Evolutionary conservation across 257 asterid genomes (phyloP).

Genomic region (Nicotiana sylvestris): DNA sequence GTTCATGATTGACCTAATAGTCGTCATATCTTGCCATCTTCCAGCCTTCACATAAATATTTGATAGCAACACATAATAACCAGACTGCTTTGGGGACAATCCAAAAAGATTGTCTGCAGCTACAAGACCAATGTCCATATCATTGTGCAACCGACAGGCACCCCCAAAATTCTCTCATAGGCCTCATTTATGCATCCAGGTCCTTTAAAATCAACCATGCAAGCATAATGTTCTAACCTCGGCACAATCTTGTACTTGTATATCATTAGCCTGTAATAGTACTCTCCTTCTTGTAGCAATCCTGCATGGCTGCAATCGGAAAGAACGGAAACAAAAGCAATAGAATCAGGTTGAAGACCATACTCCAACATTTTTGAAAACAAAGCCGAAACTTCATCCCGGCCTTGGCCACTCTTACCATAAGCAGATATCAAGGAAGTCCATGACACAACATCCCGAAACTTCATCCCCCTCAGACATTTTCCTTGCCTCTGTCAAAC

Average conservation of each 20-base stretch:
- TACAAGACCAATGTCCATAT: constrained; percentile 59
- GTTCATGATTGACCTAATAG: constrained; percentile 61
- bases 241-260: constrained; percentile 57
- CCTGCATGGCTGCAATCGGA: constrained; percentile 95
- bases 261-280: constrained; percentile 54
- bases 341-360: constrained; percentile 59
- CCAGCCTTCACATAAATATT: constrained; percentile 83
- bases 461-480: constrained; percentile 49
- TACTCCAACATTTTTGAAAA: constrained; percentile 55
- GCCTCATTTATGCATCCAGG: constrained; percentile 73
- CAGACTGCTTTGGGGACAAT: constrained; percentile 68
- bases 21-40: constrained; percentile 72
- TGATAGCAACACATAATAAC: constrained; percentile 73
- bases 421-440: constrained; percentile 76
- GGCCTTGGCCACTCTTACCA: constrained; percentile 78
- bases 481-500: constrained; percentile 63
- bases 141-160: constrained; percentile 68
- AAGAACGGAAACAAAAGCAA: constrained; percentile 83
- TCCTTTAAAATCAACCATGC: constrained; percentile 85
- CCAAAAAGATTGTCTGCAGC: constrained; percentile 82
- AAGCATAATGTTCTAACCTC: constrained; percentile 69
- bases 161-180: constrained; percentile 86
- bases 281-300: constrained; percentile 49
- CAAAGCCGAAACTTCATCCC: constrained; percentile 41
- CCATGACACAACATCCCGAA: constrained; percentile 73